These are phyloP conservation scores for Marasmius sp. DNA, from an alignment of 1,284 basidiomycete genomes.

Conservation along the genomic window DNA sequence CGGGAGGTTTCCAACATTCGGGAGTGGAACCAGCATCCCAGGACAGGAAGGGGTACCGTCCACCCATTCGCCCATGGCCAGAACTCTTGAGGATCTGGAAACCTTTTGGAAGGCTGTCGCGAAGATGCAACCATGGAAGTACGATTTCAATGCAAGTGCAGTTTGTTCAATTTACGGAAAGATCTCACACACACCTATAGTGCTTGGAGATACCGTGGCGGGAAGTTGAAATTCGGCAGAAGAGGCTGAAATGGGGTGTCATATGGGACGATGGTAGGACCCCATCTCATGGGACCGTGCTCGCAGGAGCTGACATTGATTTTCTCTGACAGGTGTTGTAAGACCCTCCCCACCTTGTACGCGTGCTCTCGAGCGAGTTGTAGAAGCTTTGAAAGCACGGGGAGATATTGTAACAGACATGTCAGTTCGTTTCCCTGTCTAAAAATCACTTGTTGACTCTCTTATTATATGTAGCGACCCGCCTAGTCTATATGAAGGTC, in stretches of 20 bases:
- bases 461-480: constrained; percentile 26
- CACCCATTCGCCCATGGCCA: constrained; percentile 69
- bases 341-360: constrained; percentile 58
- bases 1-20: constrained; percentile 51
- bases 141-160: constrained; percentile 51
- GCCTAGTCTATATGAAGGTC: constrained; percentile 35
- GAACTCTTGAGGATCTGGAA: constrained; percentile 66
- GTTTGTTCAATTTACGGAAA: background rate
- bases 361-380: constrained; percentile 54
- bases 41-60: constrained; percentile 65
- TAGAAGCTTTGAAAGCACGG: constrained; percentile 42
- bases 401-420: constrained; percentile 57
- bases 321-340: constrained; percentile 40
- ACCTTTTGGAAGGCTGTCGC: constrained; percentile 62
- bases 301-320: constrained; percentile 4
- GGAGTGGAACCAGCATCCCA: constrained; percentile 43
- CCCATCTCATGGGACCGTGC: background rate
- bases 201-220: constrained; percentile 59
- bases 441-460: background rate
- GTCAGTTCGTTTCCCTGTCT: constrained; percentile 24
- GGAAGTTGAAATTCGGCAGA: constrained; percentile 42
- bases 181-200: constrained; percentile 25
- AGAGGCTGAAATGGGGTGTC: constrained; percentile 50
- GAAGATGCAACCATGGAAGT: constrained; percentile 58
- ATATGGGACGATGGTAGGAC: constrained; percentile 52